Evolutionary conservation across 352 stramenopile species (phyloP).

Genomic region (Paralagenidium karlingii): DNA sequence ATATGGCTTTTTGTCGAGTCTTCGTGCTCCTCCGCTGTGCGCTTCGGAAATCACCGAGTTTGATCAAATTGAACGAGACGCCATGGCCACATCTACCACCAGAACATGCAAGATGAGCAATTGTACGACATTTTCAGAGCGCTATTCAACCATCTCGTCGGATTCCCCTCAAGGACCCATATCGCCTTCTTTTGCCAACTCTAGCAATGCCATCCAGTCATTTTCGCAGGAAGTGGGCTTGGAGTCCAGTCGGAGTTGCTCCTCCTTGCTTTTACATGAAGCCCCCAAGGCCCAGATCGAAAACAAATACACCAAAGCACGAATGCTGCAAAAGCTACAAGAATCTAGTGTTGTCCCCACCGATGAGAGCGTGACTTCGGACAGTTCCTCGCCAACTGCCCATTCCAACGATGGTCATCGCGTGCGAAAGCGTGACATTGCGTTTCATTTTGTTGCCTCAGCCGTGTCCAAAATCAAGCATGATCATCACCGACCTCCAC

Average conservation of each 20-base stretch:
- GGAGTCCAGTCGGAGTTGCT: too few relatives aligned
- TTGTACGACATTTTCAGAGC: too few relatives aligned
- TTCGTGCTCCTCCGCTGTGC: constrained; percentile 79
- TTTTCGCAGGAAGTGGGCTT: too few relatives aligned
- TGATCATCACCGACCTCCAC: constrained; percentile 12
- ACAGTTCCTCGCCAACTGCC: background rate
- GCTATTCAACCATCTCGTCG: too few relatives aligned
- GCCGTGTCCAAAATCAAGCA: constrained; percentile 20
- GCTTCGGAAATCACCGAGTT: constrained; percentile 71
- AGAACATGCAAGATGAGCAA: too few relatives aligned
- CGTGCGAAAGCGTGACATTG: constrained; percentile 57
- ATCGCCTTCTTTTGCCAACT: too few relatives aligned
- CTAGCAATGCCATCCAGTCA: too few relatives aligned
- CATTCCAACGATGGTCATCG: constrained; percentile 9
- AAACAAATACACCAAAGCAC: constrained; percentile 40
- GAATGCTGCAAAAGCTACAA: constrained; percentile 53
- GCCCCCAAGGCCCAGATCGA: constrained; percentile 39
- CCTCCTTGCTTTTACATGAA: constrained; percentile 9
- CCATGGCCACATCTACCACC: too few relatives aligned
- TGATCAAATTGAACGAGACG: constrained; percentile 74
- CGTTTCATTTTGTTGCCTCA: constrained; percentile 32
- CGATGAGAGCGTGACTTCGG: background rate
- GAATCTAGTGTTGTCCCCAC: constrained; percentile 16
- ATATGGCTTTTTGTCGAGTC: constrained; percentile 71
- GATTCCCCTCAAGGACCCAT: too few relatives aligned